A percentile compares a stretch with the other conserved stretches of the same genome.
phyloP scores from a whole-genome alignment of 495 filamentous ascomycete genomes.

The Tuber umbilicatum region DNA sequence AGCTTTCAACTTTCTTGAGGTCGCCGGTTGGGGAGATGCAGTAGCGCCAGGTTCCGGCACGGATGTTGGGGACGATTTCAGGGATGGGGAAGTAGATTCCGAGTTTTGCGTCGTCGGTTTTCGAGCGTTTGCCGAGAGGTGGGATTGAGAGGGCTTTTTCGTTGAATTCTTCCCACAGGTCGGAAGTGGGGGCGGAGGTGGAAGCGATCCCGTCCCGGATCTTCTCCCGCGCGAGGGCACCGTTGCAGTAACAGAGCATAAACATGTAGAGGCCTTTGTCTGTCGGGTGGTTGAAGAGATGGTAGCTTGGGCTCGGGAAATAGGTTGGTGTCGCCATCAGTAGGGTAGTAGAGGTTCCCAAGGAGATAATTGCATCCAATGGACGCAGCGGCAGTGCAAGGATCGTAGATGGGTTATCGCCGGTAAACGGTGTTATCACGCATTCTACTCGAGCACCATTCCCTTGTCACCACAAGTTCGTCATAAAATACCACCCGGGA shows the following conservation, averaged over 20 bases:
- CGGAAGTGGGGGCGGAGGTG: slow-evolving; percentile 37
- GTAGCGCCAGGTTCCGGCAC: slow-evolving; percentile 76
- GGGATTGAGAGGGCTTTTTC: slow-evolving; percentile 55
- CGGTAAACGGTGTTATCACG: slow-evolving; percentile 76
- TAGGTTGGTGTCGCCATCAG: slow-evolving; percentile 91
- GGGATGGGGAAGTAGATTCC: slow-evolving; percentile 90
- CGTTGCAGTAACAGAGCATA: slow-evolving; percentile 99
- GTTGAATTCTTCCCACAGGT: slow-evolving; percentile 76
- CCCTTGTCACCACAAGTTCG: slow-evolving; percentile 11
- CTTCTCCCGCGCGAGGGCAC: slow-evolving; percentile 81
- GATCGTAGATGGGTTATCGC: slow-evolving; percentile 94
- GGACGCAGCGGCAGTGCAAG: slow-evolving; percentile 78
- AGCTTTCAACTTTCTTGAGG: slow-evolving; percentile 46
- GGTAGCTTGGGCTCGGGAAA: slow-evolving; percentile 75
- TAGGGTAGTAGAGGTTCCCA: slow-evolving; percentile 94
- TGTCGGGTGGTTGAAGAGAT: slow-evolving; percentile 86
- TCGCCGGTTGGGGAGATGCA: slow-evolving; percentile 43
- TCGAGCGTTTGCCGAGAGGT: slow-evolving; percentile 55
- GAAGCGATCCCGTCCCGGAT: slow-evolving; percentile 64
- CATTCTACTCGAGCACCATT: slow-evolving; percentile 50
- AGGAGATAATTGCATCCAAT: slow-evolving; percentile 83
- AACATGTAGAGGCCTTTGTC: slow-evolving; percentile 85
- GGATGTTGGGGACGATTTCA: slow-evolving; percentile 89
- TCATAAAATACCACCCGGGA: slow-evolving; percentile 27
- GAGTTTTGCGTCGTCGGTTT: slow-evolving; percentile 61